Evolutionary conservation across 768 basidiomycete species (phyloP).

Genomic region (Plicaturopsis crispa): DNA sequence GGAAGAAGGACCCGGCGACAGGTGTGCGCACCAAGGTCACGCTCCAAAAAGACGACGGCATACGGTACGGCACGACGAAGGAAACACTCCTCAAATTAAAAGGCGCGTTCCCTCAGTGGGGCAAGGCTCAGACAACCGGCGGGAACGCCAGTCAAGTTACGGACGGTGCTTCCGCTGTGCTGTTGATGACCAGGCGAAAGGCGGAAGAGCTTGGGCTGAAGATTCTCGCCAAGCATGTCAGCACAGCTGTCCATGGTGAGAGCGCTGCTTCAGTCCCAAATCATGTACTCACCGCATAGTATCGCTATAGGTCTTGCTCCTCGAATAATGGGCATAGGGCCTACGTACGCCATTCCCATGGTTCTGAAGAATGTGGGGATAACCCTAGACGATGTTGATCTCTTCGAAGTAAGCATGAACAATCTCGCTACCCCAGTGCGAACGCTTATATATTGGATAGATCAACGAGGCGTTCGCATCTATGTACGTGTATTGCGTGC

Average conservation of each 20-base stretch:
- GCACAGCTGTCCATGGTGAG: constrained; percentile 62
- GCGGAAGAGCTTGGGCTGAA: constrained; percentile 68
- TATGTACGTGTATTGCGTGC: constrained; percentile 68
- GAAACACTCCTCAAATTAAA: constrained; percentile 56
- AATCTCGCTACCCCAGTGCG: background rate
- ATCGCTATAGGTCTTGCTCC: constrained; percentile 52
- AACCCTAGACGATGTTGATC: constrained; percentile 59
- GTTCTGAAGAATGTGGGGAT: constrained; percentile 65
- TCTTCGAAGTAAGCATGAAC: constrained; percentile 54
- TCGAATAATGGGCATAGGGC: constrained; percentile 86
- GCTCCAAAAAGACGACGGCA: constrained; percentile 69
- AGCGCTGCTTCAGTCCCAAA: constrained; percentile 4
- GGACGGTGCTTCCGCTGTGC: constrained; percentile 74
- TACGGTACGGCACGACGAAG: constrained; percentile 66
- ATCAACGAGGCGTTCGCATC: constrained; percentile 93
- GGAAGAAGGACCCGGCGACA: constrained; percentile 47
- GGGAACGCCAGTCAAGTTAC: constrained; percentile 85
- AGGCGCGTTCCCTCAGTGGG: constrained; percentile 81
- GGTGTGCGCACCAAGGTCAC: constrained; percentile 45
- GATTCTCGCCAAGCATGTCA: constrained; percentile 73
- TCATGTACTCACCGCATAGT: background rate
- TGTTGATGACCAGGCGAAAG: constrained; percentile 75
- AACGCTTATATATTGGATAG: constrained; percentile 24
- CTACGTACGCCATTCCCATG: constrained; percentile 75
- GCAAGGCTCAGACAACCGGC: constrained; percentile 63